phyloP scores from a whole-genome alignment of 2,329 filamentous ascomycete genomes.

The Fusarium acutatum region DNA sequence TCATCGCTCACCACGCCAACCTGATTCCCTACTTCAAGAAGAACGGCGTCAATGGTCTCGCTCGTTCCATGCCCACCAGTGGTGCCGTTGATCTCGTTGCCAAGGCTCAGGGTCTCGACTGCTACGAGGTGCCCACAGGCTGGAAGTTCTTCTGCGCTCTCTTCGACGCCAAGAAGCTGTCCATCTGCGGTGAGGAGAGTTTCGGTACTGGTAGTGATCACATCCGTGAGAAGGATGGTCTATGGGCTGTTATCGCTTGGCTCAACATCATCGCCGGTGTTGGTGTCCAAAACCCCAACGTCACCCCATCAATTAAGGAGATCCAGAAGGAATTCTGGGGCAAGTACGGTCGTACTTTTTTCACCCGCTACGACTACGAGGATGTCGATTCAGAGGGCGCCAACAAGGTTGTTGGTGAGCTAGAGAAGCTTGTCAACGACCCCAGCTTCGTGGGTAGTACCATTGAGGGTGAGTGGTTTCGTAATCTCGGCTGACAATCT shows the following conservation, averaged over 20 bases:
- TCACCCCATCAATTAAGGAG: conserved; percentile 90
- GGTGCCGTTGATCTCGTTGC: conserved; percentile 95
- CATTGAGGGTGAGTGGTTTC: conserved; percentile 67
- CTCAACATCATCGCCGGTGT: conserved; percentile 97
- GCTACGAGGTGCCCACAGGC: conserved; percentile 97
- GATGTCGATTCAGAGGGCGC: conserved; percentile 91
- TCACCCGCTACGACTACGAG: conserved; percentile 99
- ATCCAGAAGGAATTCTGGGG: conserved; percentile 98
- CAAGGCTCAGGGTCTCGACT: conserved; percentile 88
- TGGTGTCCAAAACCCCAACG: conserved; percentile 79
- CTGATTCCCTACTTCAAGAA: conserved; percentile 99
- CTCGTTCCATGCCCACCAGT: conserved; percentile 97
- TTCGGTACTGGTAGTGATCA: conserved; percentile 99
- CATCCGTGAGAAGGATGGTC: conserved; percentile 97
- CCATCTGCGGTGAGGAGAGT: conserved; percentile 97
- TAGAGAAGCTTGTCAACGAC: conserved; percentile 81
- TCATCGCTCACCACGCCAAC: conserved; percentile 96
- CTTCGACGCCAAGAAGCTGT: conserved; percentile 93
- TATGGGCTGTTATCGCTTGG: conserved; percentile 98
- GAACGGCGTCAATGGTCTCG: conserved; percentile 93
- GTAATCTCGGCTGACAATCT: background rate
- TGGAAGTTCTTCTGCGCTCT: conserved; percentile 99
- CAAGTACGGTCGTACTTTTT: conserved; percentile 96
- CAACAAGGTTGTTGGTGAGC: conserved; percentile 84
- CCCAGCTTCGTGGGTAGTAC: conserved; percentile 81